Evolutionary conservation across 208 protist species (phyloP).

Genomic region (Novymonas esmeraldas): DNA sequence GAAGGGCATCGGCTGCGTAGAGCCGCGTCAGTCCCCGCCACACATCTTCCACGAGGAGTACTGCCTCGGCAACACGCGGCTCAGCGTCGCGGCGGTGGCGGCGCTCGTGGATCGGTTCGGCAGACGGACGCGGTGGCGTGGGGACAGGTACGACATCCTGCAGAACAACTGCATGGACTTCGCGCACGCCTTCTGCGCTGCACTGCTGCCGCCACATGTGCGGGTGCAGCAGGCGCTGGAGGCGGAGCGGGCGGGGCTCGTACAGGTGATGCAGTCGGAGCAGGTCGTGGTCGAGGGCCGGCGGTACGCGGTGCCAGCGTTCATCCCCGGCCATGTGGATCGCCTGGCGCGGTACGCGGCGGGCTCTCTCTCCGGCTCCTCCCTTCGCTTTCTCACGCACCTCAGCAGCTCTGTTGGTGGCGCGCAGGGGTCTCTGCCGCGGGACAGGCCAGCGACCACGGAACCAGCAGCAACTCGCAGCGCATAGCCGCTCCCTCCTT

Average conservation of each 20-base stretch:
- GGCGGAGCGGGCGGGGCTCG: slow-evolving; percentile 4
- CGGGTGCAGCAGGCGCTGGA: slow-evolving; percentile 19
- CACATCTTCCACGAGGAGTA: slow-evolving; percentile 68
- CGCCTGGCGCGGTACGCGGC: slow-evolving; percentile 32
- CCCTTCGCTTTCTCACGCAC: not conserved
- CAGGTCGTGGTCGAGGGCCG: slow-evolving; percentile 17
- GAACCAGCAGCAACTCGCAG: slow-evolving; percentile 13
- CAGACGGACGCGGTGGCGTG: slow-evolving; percentile 35
- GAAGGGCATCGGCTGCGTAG: slow-evolving; percentile 40
- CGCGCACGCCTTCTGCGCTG: slow-evolving; percentile 34
- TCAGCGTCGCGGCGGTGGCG: slow-evolving; percentile 29
- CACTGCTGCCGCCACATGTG: slow-evolving; percentile 44
- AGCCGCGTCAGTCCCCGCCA: slow-evolving; percentile 39
- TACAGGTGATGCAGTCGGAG: slow-evolving; percentile 17
- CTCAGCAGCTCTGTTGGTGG: not conserved
- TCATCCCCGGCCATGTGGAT: slow-evolving; percentile 49
- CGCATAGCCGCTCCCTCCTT: no score
- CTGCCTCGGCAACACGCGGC: slow-evolving; percentile 45
- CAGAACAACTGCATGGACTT: slow-evolving; percentile 78
- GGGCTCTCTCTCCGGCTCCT: slow-evolving; percentile 13
- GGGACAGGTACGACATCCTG: slow-evolving; percentile 53
- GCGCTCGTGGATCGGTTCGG: slow-evolving; percentile 28
- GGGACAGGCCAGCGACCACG: slow-evolving; percentile 26
- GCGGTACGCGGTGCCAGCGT: slow-evolving; percentile 20
- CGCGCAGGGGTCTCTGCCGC: not conserved